Percentiles rank a stretch among this genome's conserved stretches.
Conservation (phyloP, 2,329 filamentous ascomycete genomes). For the Diaporthe ampelina region DNA sequence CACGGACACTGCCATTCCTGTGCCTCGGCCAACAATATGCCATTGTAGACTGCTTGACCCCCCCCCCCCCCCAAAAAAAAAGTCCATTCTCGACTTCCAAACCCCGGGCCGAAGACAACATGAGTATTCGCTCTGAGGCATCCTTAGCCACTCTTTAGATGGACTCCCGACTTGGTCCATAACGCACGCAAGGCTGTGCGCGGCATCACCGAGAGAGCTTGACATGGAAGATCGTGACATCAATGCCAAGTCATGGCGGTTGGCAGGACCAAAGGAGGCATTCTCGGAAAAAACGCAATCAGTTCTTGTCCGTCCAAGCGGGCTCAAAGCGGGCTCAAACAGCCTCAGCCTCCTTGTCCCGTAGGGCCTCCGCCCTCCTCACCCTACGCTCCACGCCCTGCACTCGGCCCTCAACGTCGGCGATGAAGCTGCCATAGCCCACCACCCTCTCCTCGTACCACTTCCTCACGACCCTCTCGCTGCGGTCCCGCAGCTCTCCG, state of each 20-base stretch:
- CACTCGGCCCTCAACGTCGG: slow-evolving; percentile 78
- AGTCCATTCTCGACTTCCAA: neutral
- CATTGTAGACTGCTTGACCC: neutral
- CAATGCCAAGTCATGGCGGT: neutral
- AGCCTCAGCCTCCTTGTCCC: slow-evolving; percentile 65
- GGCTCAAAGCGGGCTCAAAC: slow-evolving; percentile 50
- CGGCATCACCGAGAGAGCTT: neutral
- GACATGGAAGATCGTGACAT: neutral
- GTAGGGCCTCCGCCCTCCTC: slow-evolving; percentile 69
- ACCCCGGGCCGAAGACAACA: neutral
- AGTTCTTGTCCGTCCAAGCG: slow-evolving; percentile 43
- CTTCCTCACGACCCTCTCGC: slow-evolving; percentile 71
- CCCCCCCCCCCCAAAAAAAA: too few relatives aligned
- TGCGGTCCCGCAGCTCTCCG: slow-evolving; percentile 73
- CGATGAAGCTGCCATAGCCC: slow-evolving; percentile 76
- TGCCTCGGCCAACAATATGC: neutral
- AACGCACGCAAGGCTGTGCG: neutral
- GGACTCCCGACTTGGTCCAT: neutral
- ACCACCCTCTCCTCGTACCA: slow-evolving; percentile 85
- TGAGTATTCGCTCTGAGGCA: neutral
- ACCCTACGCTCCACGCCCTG: slow-evolving; percentile 75
- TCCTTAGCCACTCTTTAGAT: neutral
- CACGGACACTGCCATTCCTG: neutral
- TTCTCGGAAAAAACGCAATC: neutral
- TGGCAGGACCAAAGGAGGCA: neutral